Percentiles rank a stretch among this genome's conserved stretches.
phyloP scores from a whole-genome alignment of 2,329 filamentous ascomycete genomes.

The Amauroascus verrucosus region DNA sequence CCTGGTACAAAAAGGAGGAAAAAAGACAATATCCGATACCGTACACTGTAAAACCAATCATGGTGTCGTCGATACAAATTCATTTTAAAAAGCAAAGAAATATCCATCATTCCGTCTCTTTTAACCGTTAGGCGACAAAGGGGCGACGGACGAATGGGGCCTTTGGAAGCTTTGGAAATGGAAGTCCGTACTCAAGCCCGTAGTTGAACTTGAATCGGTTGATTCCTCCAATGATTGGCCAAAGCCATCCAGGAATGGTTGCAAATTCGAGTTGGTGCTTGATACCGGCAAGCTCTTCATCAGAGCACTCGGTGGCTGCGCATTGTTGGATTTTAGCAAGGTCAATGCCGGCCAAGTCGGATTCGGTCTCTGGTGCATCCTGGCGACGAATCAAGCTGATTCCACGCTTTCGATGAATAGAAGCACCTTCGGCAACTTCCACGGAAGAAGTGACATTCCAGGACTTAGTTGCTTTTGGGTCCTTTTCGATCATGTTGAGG shows the following conservation, averaged over 20 bases:
- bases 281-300: conserved; percentile 3
- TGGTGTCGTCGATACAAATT: too few relatives aligned
- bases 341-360: conserved; percentile 1
- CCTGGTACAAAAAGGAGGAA: too few relatives aligned
- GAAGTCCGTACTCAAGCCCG: conserved; percentile 5
- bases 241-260: conserved; percentile 6
- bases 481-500: conserved; percentile 3
- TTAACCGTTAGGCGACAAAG: background rate
- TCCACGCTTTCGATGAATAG: background rate
- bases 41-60: too few relatives aligned
- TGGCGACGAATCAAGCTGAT: conserved; percentile 7
- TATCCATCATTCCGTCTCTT: background rate
- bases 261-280: conserved; percentile 7
- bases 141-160: background rate
- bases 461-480: conserved; percentile 1
- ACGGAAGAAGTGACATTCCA: conserved; percentile 7
- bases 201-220: conserved; percentile 13
- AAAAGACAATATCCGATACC: too few relatives aligned
- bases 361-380: background rate
- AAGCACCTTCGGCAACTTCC: background rate
- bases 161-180: background rate
- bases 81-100: too few relatives aligned
- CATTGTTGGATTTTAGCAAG: conserved; percentile 3
- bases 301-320: conserved; percentile 1
- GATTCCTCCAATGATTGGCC: conserved; percentile 9